Evolutionary conservation across 345 rosid species (phyloP), one percentile per base, ranked within the genome.

Genomic region (Microthlaspi erraticum): DNA sequence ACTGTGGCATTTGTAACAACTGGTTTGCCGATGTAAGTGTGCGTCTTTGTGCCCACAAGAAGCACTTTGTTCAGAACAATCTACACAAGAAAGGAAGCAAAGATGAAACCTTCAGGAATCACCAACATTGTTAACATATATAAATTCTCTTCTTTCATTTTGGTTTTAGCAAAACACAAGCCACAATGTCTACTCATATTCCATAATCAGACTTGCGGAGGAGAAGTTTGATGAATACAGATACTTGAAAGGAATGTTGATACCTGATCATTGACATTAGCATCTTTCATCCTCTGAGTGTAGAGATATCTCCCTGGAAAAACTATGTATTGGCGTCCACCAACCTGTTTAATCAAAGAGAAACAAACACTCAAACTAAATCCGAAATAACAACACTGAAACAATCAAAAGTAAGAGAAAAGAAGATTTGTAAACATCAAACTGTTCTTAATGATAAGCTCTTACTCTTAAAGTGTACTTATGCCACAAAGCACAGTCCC

Each of bases 1-100:
- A 94, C 97, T 51, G 86, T 86, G 51, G 99, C 97, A 76, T 94
- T 91, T 33, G 93, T 88, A 34, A 94, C 99, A 13, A 94, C 79
- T 6, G 99, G 99, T 77, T 84, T 85, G 39, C 99, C 99, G 7
- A 94, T 84, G 63, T 94, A 91, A 54, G 93, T 84, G 52, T 74
- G 88, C 14, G 87, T 82, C 82, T 76, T 94, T 60, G 99, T 91
- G 64, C 99, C 99, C 45, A 94, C 97, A 71, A 91, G 99, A 67
- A 94, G 77, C 64, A 94, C 99, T 86, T 94, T 94, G 84, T 86
- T 89, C 57, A 94, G 79, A 49, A 83, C 68, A 60, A 94, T 73
- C 99, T 94, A 69, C 73, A 79, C 41, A 65, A 76, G 58, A 74
- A 10, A 26, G 41, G 31, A 6, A 67, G 12, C 16, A 38, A 11